Evolutionary conservation across 2,329 filamentous ascomycete species (phyloP), one percentile per base, ranked within the genome.

Genomic region (Xylaria sp.): DNA sequence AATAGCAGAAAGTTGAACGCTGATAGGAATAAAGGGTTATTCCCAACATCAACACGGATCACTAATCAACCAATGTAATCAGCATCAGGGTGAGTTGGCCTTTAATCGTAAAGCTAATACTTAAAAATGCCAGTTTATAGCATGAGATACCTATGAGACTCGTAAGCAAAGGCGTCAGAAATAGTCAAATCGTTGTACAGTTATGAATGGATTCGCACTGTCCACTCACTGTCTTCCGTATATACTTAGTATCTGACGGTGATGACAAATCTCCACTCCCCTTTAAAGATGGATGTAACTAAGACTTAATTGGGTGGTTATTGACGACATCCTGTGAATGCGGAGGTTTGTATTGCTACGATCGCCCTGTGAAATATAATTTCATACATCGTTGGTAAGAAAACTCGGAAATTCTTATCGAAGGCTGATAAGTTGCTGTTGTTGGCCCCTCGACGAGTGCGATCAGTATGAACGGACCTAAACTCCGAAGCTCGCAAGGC

Each of bases 401-500:
- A 3, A 46, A 55, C 25, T 28, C 28, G 2, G 28, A 46, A 25
- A 31, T n/a, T 13, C 20, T 23, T 20, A 10, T 25, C 37, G 48
- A 37, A 46, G 7, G 37, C 56, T 54, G 23, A 51, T 59, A 41
- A 46, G 5, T 46, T 46, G 31, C 52, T n/a, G 39, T 20, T 44
- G 58, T 46, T 46, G 51, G 58, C n/a, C 50, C 20, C 48, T 63
- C 20, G 55, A 68, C 51, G 56, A 68, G 50, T 54, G 25, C 52
- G 63, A 46, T 25, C 60, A 44, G 51, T 15, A 71, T 71, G 69
- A 69, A 48, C 46, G 66, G 63, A 55, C 58, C 44, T 3, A 72
- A 66, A 51, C 66, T 72, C 63, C 70, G 70, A 41, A 72, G 70
- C 61, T 71, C 70, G 13, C 69, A 71, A 57, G 70, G 70, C 46